These are phyloP conservation scores for Inga laurina DNA, from an alignment of 306 rosid genomes.

Conservation along the genomic window DNA sequence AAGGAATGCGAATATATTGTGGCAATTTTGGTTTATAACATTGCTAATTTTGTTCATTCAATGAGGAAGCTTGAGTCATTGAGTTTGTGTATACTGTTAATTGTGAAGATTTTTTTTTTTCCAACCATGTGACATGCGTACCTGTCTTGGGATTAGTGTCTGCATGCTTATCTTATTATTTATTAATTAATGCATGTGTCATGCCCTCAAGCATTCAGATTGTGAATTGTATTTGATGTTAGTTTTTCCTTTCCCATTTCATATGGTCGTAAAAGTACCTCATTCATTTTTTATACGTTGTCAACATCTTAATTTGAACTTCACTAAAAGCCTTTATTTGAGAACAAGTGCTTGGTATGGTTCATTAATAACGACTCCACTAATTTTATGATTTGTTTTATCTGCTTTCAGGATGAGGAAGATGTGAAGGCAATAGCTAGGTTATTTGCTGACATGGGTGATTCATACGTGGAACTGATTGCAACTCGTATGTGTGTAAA, in stretches of 20 bases:
- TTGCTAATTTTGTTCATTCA: slow-evolving; percentile 21
- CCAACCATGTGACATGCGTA: slow-evolving; percentile 7
- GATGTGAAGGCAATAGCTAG: slow-evolving; percentile 99
- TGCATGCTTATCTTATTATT: slow-evolving; percentile 6
- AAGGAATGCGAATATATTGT: not conserved
- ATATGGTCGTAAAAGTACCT: not conserved
- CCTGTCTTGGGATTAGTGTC: not conserved
- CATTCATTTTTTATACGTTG: not conserved
- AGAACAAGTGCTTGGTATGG: slow-evolving; percentile 12
- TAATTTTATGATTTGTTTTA: slow-evolving; percentile 14
- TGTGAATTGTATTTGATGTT: slow-evolving; percentile 17
- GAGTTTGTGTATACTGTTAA: slow-evolving; percentile 14
- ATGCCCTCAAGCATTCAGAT: not conserved
- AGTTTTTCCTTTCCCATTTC: slow-evolving; percentile 8
- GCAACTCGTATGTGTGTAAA: slow-evolving; percentile 64
- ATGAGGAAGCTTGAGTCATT: not conserved
- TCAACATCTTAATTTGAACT: not conserved
- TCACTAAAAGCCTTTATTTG: not conserved
- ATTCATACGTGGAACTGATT: slow-evolving; percentile 90
- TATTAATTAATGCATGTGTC: not conserved
- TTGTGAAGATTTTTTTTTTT: not conserved
- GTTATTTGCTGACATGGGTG: slow-evolving; percentile 99
- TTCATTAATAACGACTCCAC: slow-evolving; percentile 9
- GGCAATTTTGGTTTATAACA: not conserved
- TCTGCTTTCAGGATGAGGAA: slow-evolving; percentile 85